These are phyloP conservation scores for Pseudopyrenochaeta lycopersici DNA, from an alignment of 2,329 filamentous ascomycete genomes.

Conservation along the genomic window DNA sequence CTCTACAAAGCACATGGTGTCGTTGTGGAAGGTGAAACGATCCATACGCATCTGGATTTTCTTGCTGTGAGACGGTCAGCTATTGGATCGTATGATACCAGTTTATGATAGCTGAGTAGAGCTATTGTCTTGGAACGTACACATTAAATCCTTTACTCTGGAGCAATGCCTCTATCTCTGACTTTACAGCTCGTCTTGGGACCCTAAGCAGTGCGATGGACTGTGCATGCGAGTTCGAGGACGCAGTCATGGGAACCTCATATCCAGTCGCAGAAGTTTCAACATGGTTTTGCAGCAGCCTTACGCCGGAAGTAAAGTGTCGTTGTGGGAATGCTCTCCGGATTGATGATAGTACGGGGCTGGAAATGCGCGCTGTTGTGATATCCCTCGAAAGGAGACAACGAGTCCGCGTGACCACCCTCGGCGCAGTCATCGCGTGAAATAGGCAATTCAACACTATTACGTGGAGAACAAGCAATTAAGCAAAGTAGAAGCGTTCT, in stretches of 20 bases:
- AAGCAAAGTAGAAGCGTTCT: neutral
- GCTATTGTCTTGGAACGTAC: conserved; percentile 17
- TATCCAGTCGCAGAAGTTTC: conserved; percentile 13
- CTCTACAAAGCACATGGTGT: conserved; percentile 22
- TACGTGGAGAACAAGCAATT: neutral
- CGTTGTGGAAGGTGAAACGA: conserved; percentile 27
- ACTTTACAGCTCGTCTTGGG: conserved; percentile 9
- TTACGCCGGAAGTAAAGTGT: conserved; percentile 20
- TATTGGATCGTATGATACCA: conserved; percentile 9
- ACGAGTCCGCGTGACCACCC: conserved; percentile 15
- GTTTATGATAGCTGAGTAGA: neutral
- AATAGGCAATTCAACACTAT: neutral
- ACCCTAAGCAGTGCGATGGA: conserved; percentile 21
- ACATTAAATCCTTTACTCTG: conserved; percentile 21
- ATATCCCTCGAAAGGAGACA: conserved; percentile 18
- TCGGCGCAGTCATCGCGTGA: conserved; percentile 23
- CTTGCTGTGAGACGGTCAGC: conserved; percentile 16
- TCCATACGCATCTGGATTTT: conserved; percentile 25
- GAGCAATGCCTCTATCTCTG: conserved; percentile 23
- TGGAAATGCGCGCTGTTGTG: conserved; percentile 16
- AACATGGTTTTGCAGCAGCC: conserved; percentile 6
- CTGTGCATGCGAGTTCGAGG: conserved; percentile 2
- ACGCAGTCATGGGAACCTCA: conserved; percentile 5
- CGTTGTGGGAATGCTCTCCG: conserved; percentile 16
- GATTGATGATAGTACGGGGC: conserved; percentile 13